A percentile compares a stretch with the other conserved stretches of the same genome.
These are phyloP conservation scores for Starmera quercuum DNA, from an alignment of 805 yeast genomes.

Conservation along the genomic window DNA sequence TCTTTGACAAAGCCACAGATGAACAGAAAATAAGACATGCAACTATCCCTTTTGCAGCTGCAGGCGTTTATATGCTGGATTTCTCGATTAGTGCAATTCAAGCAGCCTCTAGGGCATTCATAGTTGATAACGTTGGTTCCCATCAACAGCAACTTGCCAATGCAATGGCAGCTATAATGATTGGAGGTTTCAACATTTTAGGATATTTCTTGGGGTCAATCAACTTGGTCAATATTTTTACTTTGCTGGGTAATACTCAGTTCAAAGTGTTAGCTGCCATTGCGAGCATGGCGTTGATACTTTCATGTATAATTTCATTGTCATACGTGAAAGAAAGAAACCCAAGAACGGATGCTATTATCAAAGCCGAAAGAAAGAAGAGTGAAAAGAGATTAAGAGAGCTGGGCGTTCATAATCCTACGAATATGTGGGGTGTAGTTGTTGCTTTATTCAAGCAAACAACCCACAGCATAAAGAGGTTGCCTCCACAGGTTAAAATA, in stretches of 20 bases:
- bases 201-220: slow-evolving; percentile 49
- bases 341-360: slow-evolving; percentile 34
- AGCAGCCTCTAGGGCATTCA: slow-evolving; percentile 52
- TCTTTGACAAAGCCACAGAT: slow-evolving; percentile 18
- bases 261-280: slow-evolving; percentile 40
- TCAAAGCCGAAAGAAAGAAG: slow-evolving; percentile 29
- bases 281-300: slow-evolving; percentile 31
- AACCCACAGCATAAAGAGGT: slow-evolving; percentile 23
- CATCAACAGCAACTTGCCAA: slow-evolving; percentile 51
- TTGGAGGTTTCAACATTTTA: slow-evolving; percentile 49
- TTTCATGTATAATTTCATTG: slow-evolving; percentile 27
- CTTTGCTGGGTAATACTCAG: slow-evolving; percentile 39
- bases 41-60: slow-evolving; percentile 43
- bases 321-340: slow-evolving; percentile 37
- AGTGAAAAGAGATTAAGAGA: slow-evolving; percentile 24
- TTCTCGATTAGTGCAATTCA: slow-evolving; percentile 53
- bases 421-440: slow-evolving; percentile 9
- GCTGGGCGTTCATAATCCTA: slow-evolving; percentile 27
- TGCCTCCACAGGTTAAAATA: slow-evolving; percentile 43
- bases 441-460: slow-evolving; percentile 26
- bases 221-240: slow-evolving; percentile 29
- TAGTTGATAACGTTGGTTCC: slow-evolving; percentile 53
- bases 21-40: slow-evolving; percentile 18
- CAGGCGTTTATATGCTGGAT: slow-evolving; percentile 45
- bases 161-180: slow-evolving; percentile 63